Evolutionary conservation across 305 asterid species (phyloP).

Genomic region (Solanum hybrid): DNA sequence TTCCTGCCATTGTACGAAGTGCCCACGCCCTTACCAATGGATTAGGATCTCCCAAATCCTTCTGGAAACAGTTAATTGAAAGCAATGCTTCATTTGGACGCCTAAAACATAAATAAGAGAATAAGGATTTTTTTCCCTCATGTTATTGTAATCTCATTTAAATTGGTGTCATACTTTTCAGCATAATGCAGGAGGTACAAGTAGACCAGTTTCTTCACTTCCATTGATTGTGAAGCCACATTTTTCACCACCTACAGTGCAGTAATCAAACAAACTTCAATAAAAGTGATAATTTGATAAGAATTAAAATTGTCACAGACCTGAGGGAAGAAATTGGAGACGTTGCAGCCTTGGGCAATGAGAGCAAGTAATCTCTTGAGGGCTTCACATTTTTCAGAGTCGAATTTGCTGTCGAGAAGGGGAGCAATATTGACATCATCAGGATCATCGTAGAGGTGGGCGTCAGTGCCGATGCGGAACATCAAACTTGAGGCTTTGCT

Average conservation of each 20-base stretch:
- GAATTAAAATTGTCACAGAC: constrained; percentile 12
- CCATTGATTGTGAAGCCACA: constrained; percentile 84
- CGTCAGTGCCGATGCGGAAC: constrained; percentile 95
- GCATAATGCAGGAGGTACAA: constrained; percentile 89
- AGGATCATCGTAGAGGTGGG: constrained; percentile 91
- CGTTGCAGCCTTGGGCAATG: constrained; percentile 85
- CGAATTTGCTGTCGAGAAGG: constrained; percentile 91
- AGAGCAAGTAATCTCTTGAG: constrained; percentile 94
- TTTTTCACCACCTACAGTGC: constrained; percentile 85
- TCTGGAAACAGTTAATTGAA: constrained; percentile 89
- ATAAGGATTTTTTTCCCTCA: not conserved
- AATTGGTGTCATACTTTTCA: constrained; percentile 49
- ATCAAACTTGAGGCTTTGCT: constrained; percentile 91
- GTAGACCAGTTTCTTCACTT: constrained; percentile 95
- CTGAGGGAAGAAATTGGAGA: constrained; percentile 85
- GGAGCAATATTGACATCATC: constrained; percentile 85
- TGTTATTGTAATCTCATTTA: not conserved
- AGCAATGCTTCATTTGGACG: constrained; percentile 87
- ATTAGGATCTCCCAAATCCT: constrained; percentile 88
- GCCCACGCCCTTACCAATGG: constrained; percentile 96
- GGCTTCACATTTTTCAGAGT: constrained; percentile 90
- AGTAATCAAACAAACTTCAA: constrained; percentile 6
- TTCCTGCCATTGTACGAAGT: constrained; percentile 96
- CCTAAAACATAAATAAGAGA: constrained; percentile 29
- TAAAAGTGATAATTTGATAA: not conserved